Conservation (phyloP, 768 basidiomycete species). For the Flagelloscypha sp. region DNA sequence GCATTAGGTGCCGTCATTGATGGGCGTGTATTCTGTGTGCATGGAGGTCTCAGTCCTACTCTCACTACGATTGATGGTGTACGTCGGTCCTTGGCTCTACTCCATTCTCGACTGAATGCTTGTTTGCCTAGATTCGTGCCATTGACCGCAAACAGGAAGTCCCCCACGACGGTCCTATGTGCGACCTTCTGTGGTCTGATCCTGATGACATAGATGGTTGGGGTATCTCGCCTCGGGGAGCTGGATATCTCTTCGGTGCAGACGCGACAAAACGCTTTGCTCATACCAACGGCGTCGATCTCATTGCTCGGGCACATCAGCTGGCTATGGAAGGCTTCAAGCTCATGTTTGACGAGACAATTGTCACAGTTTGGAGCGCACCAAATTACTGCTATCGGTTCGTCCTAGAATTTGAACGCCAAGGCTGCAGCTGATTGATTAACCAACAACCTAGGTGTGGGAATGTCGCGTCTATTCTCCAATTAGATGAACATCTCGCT, state of each 20-base stretch:
- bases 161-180: slow-evolving; percentile 98
- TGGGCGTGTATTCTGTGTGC: slow-evolving; percentile 93
- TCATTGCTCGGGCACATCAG: slow-evolving; percentile 96
- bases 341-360: slow-evolving; percentile 90
- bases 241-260: slow-evolving; percentile 90
- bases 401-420: slow-evolving; percentile 22
- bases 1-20: slow-evolving; percentile 95
- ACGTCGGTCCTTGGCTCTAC: slow-evolving; percentile 15
- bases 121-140: slow-evolving; percentile 63
- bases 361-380: slow-evolving; percentile 97
- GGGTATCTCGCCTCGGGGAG: slow-evolving; percentile 96
- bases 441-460: slow-evolving; percentile 74
- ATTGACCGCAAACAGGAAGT: slow-evolving; percentile 97
- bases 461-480: slow-evolving; percentile 90
- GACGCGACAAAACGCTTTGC: slow-evolving; percentile 88
- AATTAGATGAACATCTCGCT: slow-evolving; percentile 85
- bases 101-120: slow-evolving; percentile 1
- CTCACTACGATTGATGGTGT: slow-evolving; percentile 86
- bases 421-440: too few species aligned
- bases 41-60: slow-evolving; percentile 91
- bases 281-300: slow-evolving; percentile 85
- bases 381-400: slow-evolving; percentile 98
- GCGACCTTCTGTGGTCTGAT: slow-evolving; percentile 98
- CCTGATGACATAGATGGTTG: slow-evolving; percentile 94
- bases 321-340: slow-evolving; percentile 98